Base-by-base conservation (phyloP, 345 rosid species). In the Turritis glabra region DNA sequence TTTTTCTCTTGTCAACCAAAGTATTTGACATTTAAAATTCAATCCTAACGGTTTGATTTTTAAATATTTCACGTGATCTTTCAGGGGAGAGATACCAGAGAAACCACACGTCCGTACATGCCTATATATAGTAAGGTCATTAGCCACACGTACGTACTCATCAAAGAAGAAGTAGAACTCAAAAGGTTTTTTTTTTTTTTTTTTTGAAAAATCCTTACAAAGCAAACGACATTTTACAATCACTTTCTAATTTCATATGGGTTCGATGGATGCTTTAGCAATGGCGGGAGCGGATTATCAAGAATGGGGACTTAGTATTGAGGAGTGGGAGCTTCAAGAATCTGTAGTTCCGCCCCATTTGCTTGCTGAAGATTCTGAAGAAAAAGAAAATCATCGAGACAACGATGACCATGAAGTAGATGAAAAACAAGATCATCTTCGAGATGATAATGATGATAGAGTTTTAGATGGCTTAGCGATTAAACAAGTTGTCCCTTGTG, bases 201-300 rank as follows among this genome's bases (percentile, higher is more conserved):
- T n/a, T n/a, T n/a, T n/a, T n/a, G n/a, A n/a, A n/a, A n/a, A n/a
- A n/a, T n/a, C n/a, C 52, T 52, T 26, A 22, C 48, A 65, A 73
- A 72, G 19, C 13, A 53, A 53, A 68, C 15, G 27, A 67, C 29
- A 59, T 40, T 51, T 30, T 62, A 40, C 37, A 27, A 56, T 46
- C 27, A 67, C 14, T 21, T 66, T 48, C 26, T 27, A 27, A 18
- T 2, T 7, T 30, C 5, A 61, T 56, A 56, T 78, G 68, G 68
- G 64, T 64, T 81, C 85, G 0, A 26, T 82, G 43, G 86, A 85
- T 63, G 84, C 85, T 43, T 67, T 85, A 77, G 86, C 86, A 29
- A 85, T 85, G 86, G 81, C 84, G 0, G 86, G 85, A 27, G 29
- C 7, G 12, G 82, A 77, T 27, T 81, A 57, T 73, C n/a, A 38